Base-by-base conservation (phyloP, 2,329 filamentous ascomycete genomes). In the Penicillium brevicompactum region DNA sequence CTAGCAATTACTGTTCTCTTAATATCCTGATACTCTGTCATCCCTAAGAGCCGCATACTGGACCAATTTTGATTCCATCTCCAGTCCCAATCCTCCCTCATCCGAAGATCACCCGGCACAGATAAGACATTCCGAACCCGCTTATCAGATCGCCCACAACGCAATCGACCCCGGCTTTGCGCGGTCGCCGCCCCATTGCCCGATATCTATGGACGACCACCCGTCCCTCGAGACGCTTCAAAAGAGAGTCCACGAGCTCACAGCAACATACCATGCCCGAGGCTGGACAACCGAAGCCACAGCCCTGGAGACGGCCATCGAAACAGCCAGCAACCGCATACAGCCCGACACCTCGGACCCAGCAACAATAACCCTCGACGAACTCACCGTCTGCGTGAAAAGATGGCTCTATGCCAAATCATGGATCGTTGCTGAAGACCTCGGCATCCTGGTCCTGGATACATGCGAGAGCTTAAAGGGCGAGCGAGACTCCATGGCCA, bases 381-480 rank as follows among this genome's bases (percentile, higher is more conserved):
- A 41, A 41, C 44, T 60, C 8, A 31, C 27, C 16, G 21, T 27
- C 3, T 49, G 57, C 24, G 40, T 59, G 1, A 58, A 47, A 21
- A 13, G 14, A 11, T 46, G 49, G 41, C 34, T 60, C 3, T 37
- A 49, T 4, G 31, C 30, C 40, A 51, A 49, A 13, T 51, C 42
- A 27, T 60, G 58, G 56, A 45, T n/a, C 3, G 41, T 22, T 6
- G 58, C 58, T n/a, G 53, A 18, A 11, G 58, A 60, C 13, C 24
- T 59, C 7, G 49, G 47, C 9, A 32, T 37, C 8, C 5, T 52
- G 4, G 37, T 60, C 27, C 41, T 58, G 8, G 11, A 38, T 2
- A 6, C 30, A 4, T 50, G 48, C 37, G 37, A 56, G 10, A 37
- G 4, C 2, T 40, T 46, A 10, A 47, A 56, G n/a, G 58, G 58